These are phyloP conservation scores for Alectoria sarmentosa DNA, from an alignment of 495 filamentous ascomycete species.

Conservation along the genomic window DNA sequence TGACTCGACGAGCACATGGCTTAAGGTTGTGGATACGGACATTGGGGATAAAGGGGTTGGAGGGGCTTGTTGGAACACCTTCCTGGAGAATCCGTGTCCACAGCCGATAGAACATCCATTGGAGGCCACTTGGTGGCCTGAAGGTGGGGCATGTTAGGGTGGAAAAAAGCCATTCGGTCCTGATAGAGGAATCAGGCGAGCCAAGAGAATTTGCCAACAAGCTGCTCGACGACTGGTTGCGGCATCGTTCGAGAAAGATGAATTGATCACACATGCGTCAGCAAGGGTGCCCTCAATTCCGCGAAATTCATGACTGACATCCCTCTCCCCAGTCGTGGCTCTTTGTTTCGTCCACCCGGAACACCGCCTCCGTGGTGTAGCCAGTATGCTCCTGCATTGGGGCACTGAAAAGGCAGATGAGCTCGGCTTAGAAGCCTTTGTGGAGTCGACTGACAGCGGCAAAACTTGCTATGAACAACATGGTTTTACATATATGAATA, in stretches of 20 bases:
- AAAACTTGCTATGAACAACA: conserved; percentile 35
- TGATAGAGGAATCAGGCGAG: conserved; percentile 18
- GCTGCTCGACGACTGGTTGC: conserved; percentile 24
- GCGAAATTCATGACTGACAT: no score
- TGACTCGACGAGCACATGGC: conserved; percentile 27
- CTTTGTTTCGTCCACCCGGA: conserved; percentile 32
- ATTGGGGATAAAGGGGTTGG: conserved; percentile 30
- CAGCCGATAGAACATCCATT: conserved; percentile 18
- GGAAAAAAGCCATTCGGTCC: not conserved
- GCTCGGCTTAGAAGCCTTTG: conserved; percentile 34
- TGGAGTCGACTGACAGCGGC: conserved; percentile 38
- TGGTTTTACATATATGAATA: conserved; percentile 29
- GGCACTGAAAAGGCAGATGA: conserved; percentile 33
- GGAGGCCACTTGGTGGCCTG: conserved; percentile 32
- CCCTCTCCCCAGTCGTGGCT: conserved; percentile 25
- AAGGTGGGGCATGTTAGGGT: conserved; percentile 21
- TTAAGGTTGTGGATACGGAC: conserved; percentile 32
- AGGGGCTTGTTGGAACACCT: conserved; percentile 31
- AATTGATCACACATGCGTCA: conserved; percentile 30
- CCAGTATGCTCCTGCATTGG: conserved; percentile 37
- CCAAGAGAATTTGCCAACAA: conserved; percentile 27
- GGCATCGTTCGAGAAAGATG: conserved; percentile 25
- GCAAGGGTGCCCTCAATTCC: no score
- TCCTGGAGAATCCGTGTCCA: conserved; percentile 31
- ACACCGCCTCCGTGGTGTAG: conserved; percentile 35